Base-by-base conservation (phyloP, 345 rosid genomes). In the Populus simonii region DNA sequence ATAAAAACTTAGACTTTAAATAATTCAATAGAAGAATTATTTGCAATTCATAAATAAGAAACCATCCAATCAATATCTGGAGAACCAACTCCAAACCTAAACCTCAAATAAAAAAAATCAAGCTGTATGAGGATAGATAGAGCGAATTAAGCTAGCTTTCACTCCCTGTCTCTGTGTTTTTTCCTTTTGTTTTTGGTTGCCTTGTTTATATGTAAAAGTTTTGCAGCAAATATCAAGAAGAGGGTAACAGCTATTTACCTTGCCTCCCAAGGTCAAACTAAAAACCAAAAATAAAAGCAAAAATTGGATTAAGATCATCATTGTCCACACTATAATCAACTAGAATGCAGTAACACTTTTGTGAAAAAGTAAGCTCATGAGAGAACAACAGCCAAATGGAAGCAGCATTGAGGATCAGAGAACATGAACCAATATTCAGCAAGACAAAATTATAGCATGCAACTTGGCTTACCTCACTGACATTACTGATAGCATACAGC, bases 401-500 rank as follows among this genome's bases (percentile, higher is more conserved):
- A 66, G 68, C 18, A 12, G 22, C 8, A 16, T 17, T 12, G 8
- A 74, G 53, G 39, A 74, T 38, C 29, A 65, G 49, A 35, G 55
- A 39, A 66, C 6, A 16, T 22, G 45, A 39, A 29, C 51, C 23
- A 68, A 71, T 22, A 15, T 2, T 6, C 59, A 33, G 29, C 11
- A 41, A 68, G 53, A 68, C 39, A 35, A 43, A 39, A 12, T 6
- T 59, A 17, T 69, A 10, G 29, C 11, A 33, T 13, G 29, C 36
- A 66, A 20, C 55, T 45, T 41, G 41, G 59, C 75, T 68, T 70
- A 82, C 82, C 84, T 84, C 86, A 72, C 83, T 80, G 79, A 80
- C 84, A 35, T 84, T 84, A 59, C 79, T 74, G 68, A 84, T 17
- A 71, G 86, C 84, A 80, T 84, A 84, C 20, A 84, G 77, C 4